Evolutionary conservation across 768 basidiomycete genomes (phyloP), one percentile per base, ranked within the genome.

Genomic region (Leccinum barrowsii): DNA sequence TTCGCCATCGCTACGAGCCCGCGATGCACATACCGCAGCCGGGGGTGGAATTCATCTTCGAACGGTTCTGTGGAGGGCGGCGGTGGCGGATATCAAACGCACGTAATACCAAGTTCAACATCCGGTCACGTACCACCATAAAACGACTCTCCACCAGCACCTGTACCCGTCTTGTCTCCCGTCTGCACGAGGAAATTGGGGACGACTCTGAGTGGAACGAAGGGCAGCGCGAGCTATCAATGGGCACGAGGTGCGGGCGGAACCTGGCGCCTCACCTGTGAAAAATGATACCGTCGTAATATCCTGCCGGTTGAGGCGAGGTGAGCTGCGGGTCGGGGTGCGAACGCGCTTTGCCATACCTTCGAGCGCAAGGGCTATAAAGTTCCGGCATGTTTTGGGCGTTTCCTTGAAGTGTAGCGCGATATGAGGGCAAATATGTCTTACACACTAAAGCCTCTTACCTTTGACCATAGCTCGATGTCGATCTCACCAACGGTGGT

Each of bases 1-100:
- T 97, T 97, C 4, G 97, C 97, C 92, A 97, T 95, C 1, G 81
- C 97, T 1, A 99, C 86, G 2, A 98, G 73, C 1, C 97, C 97
- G 54, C 97, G 89, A 67, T 98, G 90, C 1, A 85, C 76, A 72
- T 90, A 98, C 40, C 91, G 87, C 59, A 99, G 77, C 37, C 97
- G 84, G 4, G 94, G 93, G 65, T 96, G 94, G 19, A 94, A 86
- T 74, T 98, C 95, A 75, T 97, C 94, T 70, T 93, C 89, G 63
- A 97, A 97, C 3, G 88, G 92, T 65, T 95, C 94, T 92, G 54
- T 42, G 21, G 52, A 22, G 8, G 26, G 47, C 50, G 17, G 17
- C 37, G 8, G 37, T n/a, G 37, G 37, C 17, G 40, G 40, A 2
- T 11, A 3, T 42, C 4, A 24, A 28, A n/a, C 32, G 17, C 10